These are phyloP conservation scores for Plenodomus lindquistii DNA, from an alignment of 2,329 filamentous ascomycete species.

Conservation along the genomic window DNA sequence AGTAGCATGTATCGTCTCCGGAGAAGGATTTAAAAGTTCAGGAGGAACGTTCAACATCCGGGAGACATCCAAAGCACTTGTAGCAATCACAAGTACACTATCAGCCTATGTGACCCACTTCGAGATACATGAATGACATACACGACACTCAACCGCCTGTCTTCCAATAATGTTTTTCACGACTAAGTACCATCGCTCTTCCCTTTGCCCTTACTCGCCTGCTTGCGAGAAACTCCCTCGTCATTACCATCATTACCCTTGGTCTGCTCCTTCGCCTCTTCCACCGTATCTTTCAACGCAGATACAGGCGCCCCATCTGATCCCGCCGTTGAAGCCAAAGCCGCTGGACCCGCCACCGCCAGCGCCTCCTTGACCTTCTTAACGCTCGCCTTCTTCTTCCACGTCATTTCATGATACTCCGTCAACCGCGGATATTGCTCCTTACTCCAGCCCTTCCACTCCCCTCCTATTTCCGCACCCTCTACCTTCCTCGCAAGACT, in stretches of 20 bases:
- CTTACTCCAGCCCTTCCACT: constrained; percentile 28
- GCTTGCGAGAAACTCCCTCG: not conserved
- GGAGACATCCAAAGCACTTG: too few species aligned
- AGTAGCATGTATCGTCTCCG: too few species aligned
- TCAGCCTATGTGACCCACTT: too few species aligned
- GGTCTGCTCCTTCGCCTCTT: not conserved
- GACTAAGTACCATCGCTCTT: too few species aligned
- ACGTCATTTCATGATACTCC: constrained; percentile 32
- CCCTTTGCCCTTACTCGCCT: not conserved
- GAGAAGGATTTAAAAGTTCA: too few species aligned
- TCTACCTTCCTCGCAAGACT: too few species aligned
- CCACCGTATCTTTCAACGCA: not conserved
- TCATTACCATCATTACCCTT: not conserved
- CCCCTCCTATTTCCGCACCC: not conserved
- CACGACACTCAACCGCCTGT: too few species aligned
- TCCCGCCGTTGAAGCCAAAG: too few species aligned
- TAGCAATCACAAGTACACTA: too few species aligned
- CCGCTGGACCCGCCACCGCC: constrained; percentile 3
- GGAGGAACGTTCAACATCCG: too few species aligned
- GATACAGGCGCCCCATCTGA: not conserved
- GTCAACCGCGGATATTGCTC: constrained; percentile 22
- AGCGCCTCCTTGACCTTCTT: constrained; percentile 25
- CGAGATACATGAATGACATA: too few species aligned
- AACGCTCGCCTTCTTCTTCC: constrained; percentile 39
- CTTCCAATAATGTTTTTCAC: too few species aligned